phyloP scores from a whole-genome alignment of 495 filamentous ascomycete species.

The Hypoxylon subgilvum region DNA sequence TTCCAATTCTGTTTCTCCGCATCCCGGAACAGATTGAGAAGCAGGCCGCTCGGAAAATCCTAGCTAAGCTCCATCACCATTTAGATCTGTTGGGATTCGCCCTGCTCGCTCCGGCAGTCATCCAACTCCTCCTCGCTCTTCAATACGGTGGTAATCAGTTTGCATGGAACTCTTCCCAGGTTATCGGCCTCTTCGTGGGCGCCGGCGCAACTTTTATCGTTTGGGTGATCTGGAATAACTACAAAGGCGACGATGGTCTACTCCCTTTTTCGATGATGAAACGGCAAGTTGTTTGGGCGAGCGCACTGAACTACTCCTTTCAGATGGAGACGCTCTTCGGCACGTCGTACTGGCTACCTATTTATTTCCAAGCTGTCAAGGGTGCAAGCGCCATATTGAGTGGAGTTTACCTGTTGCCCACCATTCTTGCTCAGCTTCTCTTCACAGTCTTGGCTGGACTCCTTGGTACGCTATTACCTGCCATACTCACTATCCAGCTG shows the following conservation, averaged over 20 bases:
- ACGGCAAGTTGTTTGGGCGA: background rate
- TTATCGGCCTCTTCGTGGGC: conserved; percentile 49
- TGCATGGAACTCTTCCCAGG: conserved; percentile 45
- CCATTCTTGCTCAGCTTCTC: conserved; percentile 55
- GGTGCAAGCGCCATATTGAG: conserved; percentile 51
- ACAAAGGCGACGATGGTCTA: conserved; percentile 51
- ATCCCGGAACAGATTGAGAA: conserved; percentile 45
- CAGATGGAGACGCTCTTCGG: conserved; percentile 22
- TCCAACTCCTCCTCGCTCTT: conserved; percentile 53
- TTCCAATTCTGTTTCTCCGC: conserved; percentile 48
- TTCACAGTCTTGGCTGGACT: conserved; percentile 33
- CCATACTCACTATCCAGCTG: background rate
- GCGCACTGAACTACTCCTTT: conserved; percentile 6
- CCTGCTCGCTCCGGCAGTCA: conserved; percentile 46
- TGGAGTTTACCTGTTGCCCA: conserved; percentile 58
- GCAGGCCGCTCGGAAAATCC: background rate
- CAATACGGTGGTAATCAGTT: conserved; percentile 55
- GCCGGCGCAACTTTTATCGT: conserved; percentile 46
- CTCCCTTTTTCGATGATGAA: conserved; percentile 28
- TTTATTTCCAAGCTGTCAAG: conserved; percentile 70
- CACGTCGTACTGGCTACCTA: conserved; percentile 54
- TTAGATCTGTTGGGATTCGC: conserved; percentile 11
- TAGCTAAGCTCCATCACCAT: conserved; percentile 1
- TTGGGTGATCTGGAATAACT: conserved; percentile 51
- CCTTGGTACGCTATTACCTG: background rate